Conservation (phyloP, 2,329 filamentous ascomycete genomes). For the Helotiales sp. region DNA sequence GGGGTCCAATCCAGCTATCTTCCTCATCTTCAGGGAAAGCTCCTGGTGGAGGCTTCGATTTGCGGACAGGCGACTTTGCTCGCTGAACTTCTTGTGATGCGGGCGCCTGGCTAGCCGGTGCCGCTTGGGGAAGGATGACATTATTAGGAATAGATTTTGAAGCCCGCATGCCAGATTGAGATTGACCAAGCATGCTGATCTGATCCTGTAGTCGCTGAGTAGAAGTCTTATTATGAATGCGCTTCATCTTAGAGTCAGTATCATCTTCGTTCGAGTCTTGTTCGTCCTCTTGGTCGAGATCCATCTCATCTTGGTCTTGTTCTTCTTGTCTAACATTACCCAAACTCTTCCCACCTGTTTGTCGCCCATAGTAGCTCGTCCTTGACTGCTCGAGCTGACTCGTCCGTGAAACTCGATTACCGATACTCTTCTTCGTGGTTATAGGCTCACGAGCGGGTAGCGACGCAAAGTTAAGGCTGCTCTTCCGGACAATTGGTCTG, state of each 20-base stretch:
- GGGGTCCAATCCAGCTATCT: conserved; percentile 63
- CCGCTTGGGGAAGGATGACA: conserved; percentile 20
- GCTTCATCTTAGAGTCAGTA: conserved; percentile 50
- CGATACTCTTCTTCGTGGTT: conserved; percentile 80
- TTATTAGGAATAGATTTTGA: conserved; percentile 35
- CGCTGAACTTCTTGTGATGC: conserved; percentile 13
- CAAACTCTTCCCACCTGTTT: conserved; percentile 72
- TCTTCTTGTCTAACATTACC: conserved; percentile 47
- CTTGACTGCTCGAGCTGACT: conserved; percentile 76
- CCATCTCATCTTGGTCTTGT: conserved; percentile 57
- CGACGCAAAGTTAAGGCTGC: conserved; percentile 91
- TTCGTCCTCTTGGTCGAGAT: conserved; percentile 42
- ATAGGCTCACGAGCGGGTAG: conserved; percentile 89
- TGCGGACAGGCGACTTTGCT: conserved; percentile 12
- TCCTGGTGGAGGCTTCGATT: conserved; percentile 45
- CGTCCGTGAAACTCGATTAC: conserved; percentile 68
- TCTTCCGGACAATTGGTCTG: conserved; percentile 79
- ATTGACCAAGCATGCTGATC: conserved; percentile 72
- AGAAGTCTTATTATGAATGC: conserved; percentile 80
- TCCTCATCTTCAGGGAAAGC: conserved; percentile 60
- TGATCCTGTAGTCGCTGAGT: conserved; percentile 91
- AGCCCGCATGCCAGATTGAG: conserved; percentile 38
- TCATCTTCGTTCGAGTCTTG: conserved; percentile 38
- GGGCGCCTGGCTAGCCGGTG: conserved; percentile 19
- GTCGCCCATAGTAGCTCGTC: conserved; percentile 71